These are phyloP conservation scores for Hypoxylon sp. DNA, from an alignment of 2,329 filamentous ascomycete genomes.

Conservation along the genomic window DNA sequence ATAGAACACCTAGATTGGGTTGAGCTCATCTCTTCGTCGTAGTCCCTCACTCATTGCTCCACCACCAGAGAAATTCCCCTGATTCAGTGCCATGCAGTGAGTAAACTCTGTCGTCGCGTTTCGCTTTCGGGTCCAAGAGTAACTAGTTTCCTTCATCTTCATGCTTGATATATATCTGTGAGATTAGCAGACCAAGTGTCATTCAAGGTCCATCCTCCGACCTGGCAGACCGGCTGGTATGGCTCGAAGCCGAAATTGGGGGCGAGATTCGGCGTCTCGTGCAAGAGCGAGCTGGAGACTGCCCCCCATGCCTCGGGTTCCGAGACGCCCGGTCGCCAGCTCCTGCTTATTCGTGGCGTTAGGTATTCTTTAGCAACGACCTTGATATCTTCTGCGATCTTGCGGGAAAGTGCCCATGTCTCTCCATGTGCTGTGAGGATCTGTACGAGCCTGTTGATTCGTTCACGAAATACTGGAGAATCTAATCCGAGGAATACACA, in stretches of 20 bases:
- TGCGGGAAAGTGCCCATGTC: conserved; percentile 53
- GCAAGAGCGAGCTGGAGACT: conserved; percentile 32
- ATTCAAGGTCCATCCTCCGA: conserved; percentile 34
- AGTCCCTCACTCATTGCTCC: conserved; percentile 16
- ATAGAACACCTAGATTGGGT: conserved; percentile 13
- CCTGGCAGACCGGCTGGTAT: conserved; percentile 35
- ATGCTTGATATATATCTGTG: conserved; percentile 39
- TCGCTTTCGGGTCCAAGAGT: conserved; percentile 2
- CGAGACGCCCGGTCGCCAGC: conserved; percentile 32
- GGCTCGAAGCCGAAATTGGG: conserved; percentile 34
- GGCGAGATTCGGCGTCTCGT: conserved; percentile 19
- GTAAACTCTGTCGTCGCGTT: conserved; percentile 9
- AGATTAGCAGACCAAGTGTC: conserved; percentile 38
- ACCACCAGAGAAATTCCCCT: conserved; percentile 22
- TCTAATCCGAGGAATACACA: conserved; percentile 53
- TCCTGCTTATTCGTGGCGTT: conserved; percentile 34
- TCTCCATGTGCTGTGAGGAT: conserved; percentile 53
- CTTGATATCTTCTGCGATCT: conserved; percentile 54
- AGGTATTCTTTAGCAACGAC: conserved; percentile 49
- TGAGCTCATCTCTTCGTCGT: conserved; percentile 16
- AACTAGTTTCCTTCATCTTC: conserved; percentile 19
- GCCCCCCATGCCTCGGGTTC: conserved; percentile 32
- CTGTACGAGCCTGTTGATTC: conserved; percentile 51
- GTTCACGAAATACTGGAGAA: conserved; percentile 51
- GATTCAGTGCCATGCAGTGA: conserved; percentile 31